A percentile compares a stretch with the other conserved stretches of the same genome.
Evolutionary conservation across 176 grass and related monocot genomes (phyloP).

Genomic region (Triticum timopheevii): DNA sequence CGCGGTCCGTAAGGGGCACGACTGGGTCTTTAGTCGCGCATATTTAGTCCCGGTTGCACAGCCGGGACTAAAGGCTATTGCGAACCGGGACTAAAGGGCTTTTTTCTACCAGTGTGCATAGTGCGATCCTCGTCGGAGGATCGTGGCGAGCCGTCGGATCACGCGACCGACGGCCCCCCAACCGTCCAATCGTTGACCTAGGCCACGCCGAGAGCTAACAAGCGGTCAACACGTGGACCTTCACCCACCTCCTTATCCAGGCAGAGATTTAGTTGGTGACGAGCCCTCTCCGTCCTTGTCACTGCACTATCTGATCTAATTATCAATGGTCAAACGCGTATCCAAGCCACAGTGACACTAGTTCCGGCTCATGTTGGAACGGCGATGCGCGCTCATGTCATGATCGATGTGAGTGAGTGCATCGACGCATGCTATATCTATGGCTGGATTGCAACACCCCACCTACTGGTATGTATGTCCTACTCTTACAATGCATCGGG

Average conservation of each 20-base stretch:
- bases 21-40: too few species aligned
- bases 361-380: neutral
- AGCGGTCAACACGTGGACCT: neutral
- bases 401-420: neutral
- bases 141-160: neutral
- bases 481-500: neutral
- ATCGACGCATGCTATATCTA: neutral
- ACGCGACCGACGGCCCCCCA: neutral
- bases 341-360: neutral
- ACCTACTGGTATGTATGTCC: neutral
- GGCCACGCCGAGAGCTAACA: neutral
- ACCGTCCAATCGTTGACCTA: neutral
- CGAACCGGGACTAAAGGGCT: too few species aligned
- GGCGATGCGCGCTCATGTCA: neutral
- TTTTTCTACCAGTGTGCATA: too few species aligned
- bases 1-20: too few species aligned
- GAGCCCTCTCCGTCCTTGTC: neutral
- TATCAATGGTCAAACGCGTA: constrained; percentile 23
- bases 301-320: neutral
- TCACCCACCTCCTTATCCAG: neutral
- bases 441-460: constrained; percentile 19
- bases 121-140: neutral
- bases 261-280: neutral
- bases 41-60: too few species aligned
- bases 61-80: too few species aligned